phyloP scores from a whole-genome alignment of 208 protist species.

The Leishmania gerbilli region DNA sequence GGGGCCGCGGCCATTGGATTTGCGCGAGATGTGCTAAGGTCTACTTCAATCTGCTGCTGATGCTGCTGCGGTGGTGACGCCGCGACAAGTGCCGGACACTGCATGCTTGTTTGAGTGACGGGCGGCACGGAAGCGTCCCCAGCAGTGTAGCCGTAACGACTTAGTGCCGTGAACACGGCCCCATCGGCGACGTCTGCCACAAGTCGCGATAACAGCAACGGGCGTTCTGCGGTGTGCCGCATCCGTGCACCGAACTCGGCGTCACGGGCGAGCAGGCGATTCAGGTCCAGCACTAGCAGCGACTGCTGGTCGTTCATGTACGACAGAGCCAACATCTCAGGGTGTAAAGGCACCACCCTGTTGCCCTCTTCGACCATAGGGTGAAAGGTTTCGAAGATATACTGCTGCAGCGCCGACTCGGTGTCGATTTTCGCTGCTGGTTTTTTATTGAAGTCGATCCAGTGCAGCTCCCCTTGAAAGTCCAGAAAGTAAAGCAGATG shows the following conservation, averaged over 20 bases:
- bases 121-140: slow-evolving; percentile 3
- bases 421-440: slow-evolving; percentile 5
- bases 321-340: slow-evolving; percentile 32
- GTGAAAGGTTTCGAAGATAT: slow-evolving; percentile 23
- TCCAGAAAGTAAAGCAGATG: slow-evolving; percentile 63
- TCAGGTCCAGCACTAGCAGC: slow-evolving; percentile 55
- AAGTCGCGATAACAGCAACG: slow-evolving; percentile 47
- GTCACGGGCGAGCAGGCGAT: slow-evolving; percentile 55
- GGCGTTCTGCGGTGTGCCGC: slow-evolving; percentile 50
- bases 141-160: slow-evolving; percentile 16
- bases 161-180: slow-evolving; percentile 22
- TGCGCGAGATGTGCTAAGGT: slow-evolving; percentile 10
- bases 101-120: not conserved
- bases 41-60: slow-evolving; percentile 14
- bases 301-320: slow-evolving; percentile 22
- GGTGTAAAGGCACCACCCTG: not conserved
- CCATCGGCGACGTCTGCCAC: slow-evolving; percentile 18
- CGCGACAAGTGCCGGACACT: not conserved
- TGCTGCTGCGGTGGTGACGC: slow-evolving; percentile 7
- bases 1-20: slow-evolving; percentile 19
- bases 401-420: slow-evolving; percentile 30
- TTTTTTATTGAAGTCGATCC: slow-evolving; percentile 45
- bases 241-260: slow-evolving; percentile 43
- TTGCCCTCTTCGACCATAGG: slow-evolving; percentile 28
- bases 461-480: slow-evolving; percentile 29